A percentile compares a stretch with the other conserved stretches of the same genome.
Conservation (phyloP, 495 filamentous ascomycete species). For the Penicillium desertorum region DNA sequence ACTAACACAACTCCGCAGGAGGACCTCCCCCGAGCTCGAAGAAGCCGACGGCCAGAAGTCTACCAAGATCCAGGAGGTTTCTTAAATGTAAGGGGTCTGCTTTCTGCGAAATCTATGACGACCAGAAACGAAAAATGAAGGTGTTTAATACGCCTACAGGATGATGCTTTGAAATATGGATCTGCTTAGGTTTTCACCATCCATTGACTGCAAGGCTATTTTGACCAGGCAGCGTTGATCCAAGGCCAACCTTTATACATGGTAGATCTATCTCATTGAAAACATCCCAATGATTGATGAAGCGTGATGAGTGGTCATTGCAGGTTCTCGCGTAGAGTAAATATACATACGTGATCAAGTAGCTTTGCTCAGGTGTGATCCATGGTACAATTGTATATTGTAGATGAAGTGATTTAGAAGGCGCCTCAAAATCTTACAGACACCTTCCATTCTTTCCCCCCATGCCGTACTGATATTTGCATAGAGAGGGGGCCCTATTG, state of each 20-base stretch:
- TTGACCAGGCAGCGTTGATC: background rate
- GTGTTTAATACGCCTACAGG: slow-evolving; percentile 19
- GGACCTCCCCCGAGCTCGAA: slow-evolving; percentile 63
- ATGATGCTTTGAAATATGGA: slow-evolving; percentile 18
- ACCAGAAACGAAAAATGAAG: slow-evolving; percentile 32
- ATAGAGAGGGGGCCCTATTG: slow-evolving; percentile 3
- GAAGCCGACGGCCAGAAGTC: slow-evolving; percentile 44
- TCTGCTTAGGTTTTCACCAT: slow-evolving; percentile 21
- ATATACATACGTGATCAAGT: background rate
- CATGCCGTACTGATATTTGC: background rate
- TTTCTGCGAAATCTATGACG: slow-evolving; percentile 28
- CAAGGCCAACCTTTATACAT: background rate
- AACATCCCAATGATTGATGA: slow-evolving; percentile 16
- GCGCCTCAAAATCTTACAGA: background rate
- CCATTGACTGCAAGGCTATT: slow-evolving; percentile 21
- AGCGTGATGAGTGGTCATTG: slow-evolving; percentile 5
- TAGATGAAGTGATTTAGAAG: background rate
- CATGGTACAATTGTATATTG: background rate
- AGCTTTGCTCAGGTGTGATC: background rate
- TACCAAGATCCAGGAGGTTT: slow-evolving; percentile 58
- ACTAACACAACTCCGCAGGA: slow-evolving; percentile 52
- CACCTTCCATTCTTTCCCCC: background rate
- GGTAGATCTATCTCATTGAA: slow-evolving; percentile 7
- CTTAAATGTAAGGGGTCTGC: slow-evolving; percentile 36
- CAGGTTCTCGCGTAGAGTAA: background rate